Percentiles rank a stretch among this genome's conserved stretches.
phyloP scores from a whole-genome alignment of 345 rosid species.

The Boechera divaricarpa region DNA sequence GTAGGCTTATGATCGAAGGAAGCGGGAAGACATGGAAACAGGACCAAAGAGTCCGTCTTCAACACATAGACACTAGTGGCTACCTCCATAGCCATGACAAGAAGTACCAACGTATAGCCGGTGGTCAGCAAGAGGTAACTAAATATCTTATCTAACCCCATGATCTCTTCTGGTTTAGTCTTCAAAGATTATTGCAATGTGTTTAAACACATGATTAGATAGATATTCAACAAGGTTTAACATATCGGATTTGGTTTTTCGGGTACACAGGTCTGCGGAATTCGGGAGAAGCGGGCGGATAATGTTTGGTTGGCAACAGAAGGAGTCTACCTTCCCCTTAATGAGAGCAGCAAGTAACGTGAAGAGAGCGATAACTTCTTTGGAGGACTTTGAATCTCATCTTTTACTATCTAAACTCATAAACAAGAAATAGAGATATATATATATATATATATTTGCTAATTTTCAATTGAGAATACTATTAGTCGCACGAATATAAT shows the following conservation, averaged over 20 bases:
- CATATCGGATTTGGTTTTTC: background rate
- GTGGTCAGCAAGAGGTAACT: conserved; percentile 98
- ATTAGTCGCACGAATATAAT: conserved; percentile 25
- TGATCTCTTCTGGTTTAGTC: background rate
- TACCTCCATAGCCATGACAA: conserved; percentile 97
- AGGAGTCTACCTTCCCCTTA: conserved; percentile 89
- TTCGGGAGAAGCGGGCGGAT: conserved; percentile 83
- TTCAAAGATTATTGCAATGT: background rate
- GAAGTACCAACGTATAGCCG: conserved; percentile 95
- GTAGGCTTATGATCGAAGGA: conserved; percentile 88
- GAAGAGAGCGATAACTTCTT: conserved; percentile 17
- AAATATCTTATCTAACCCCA: background rate
- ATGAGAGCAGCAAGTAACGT: conserved; percentile 53
- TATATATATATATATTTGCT: conserved; percentile 21
- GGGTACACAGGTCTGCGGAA: conserved; percentile 71
- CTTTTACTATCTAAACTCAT: conserved; percentile 33
- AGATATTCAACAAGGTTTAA: background rate
- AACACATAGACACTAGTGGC: conserved; percentile 93
- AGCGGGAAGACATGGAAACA: conserved; percentile 93
- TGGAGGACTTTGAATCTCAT: conserved; percentile 23
- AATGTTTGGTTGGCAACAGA: conserved; percentile 97
- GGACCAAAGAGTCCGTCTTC: conserved; percentile 89
- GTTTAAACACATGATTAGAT: background rate
- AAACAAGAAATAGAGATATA: conserved; percentile 29
- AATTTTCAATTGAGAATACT: conserved; percentile 18